A percentile compares a stretch with the other conserved stretches of the same genome.
These are phyloP conservation scores for Hysterium pulicare DNA, from an alignment of 2,329 filamentous ascomycete species.

Conservation along the genomic window DNA sequence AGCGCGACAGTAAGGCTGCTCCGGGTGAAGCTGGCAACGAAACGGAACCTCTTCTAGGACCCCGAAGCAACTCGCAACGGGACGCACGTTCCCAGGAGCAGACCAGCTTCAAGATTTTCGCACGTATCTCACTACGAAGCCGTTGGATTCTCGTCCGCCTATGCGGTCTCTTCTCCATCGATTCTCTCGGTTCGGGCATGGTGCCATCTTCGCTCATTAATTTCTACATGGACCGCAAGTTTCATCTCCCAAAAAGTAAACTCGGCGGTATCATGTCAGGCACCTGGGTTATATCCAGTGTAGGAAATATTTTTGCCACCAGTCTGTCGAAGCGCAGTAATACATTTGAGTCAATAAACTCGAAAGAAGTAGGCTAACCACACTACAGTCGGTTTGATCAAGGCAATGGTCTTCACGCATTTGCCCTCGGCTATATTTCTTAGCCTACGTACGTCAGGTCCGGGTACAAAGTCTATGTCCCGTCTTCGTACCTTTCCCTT, in stretches of 20 bases:
- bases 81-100: conserved; percentile 15
- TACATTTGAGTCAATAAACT: too few relatives aligned
- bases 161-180: conserved; percentile 64
- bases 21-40: conserved; percentile 15
- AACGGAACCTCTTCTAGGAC: conserved; percentile 10
- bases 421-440: conserved; percentile 35
- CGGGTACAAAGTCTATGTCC: too few relatives aligned
- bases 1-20: conserved; percentile 17
- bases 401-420: conserved; percentile 40
- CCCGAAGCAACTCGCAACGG: not conserved
- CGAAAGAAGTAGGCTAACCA: too few relatives aligned
- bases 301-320: conserved; percentile 50
- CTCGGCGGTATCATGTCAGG: conserved; percentile 54
- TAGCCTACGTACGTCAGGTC: too few relatives aligned
- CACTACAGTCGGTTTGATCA: conserved; percentile 53
- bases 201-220: conserved; percentile 53
- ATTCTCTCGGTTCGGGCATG: conserved; percentile 68
- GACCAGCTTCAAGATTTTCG: conserved; percentile 34
- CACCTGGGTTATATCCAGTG: conserved; percentile 41
- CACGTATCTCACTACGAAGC: conserved; percentile 57
- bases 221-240: conserved; percentile 57
- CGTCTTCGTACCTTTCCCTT: too few relatives aligned
- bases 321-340: conserved; percentile 68
- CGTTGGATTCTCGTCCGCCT: conserved; percentile 57
- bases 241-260: conserved; percentile 49